Evolutionary conservation across 2,329 filamentous ascomycete genomes (phyloP).

Genomic region (Ceratocystiopsis minuta): DNA sequence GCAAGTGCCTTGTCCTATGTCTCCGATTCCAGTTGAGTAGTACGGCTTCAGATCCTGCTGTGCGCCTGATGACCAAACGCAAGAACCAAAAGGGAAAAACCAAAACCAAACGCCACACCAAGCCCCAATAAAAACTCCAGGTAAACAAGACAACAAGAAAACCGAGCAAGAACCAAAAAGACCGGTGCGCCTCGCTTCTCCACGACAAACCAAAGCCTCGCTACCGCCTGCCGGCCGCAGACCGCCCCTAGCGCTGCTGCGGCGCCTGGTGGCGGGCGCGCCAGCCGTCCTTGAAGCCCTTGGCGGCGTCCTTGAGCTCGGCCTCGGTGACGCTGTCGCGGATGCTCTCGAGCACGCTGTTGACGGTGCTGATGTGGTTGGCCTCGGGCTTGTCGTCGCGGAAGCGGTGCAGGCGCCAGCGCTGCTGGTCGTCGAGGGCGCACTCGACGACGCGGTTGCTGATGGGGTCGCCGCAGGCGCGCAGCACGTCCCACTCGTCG

Average conservation of each 20-base stretch:
- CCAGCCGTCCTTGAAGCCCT: constrained; percentile 61
- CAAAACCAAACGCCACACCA: too few species aligned
- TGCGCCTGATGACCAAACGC: too few species aligned
- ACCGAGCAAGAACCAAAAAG: background rate
- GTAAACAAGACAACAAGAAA: background rate
- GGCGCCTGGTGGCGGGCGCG: constrained; percentile 39
- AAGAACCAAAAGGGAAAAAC: too few species aligned
- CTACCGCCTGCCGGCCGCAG: too few species aligned
- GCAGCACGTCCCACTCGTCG: constrained; percentile 70
- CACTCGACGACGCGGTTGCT: constrained; percentile 83
- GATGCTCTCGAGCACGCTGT: constrained; percentile 80
- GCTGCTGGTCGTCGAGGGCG: constrained; percentile 52
- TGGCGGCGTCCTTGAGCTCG: constrained; percentile 54
- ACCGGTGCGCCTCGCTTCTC: too few species aligned
- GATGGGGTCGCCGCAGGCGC: constrained; percentile 54
- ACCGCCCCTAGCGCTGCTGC: constrained; percentile 5
- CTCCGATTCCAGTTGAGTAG: too few species aligned
- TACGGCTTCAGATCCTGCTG: too few species aligned
- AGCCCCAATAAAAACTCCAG: background rate
- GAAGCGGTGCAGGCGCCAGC: constrained; percentile 80
- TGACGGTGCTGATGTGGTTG: constrained; percentile 72
- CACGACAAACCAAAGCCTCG: background rate
- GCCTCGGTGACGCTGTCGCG: constrained; percentile 66
- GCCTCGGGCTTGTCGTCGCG: constrained; percentile 84
- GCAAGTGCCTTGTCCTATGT: too few species aligned